These are phyloP conservation scores for Aspergillus sp. DNA, from an alignment of 2,329 filamentous ascomycete genomes.

Conservation along the genomic window DNA sequence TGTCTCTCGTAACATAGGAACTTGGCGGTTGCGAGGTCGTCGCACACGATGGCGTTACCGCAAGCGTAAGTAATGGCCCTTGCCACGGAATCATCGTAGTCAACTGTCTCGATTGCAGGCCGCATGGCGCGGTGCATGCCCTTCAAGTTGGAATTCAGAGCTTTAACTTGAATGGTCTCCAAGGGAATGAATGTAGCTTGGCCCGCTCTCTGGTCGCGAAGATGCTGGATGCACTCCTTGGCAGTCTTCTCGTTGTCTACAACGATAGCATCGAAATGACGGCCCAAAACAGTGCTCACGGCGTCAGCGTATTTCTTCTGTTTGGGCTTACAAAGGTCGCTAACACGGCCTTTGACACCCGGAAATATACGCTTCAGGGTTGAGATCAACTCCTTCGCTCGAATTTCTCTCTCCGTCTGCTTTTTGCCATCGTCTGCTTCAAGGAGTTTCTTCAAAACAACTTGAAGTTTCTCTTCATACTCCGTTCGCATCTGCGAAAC, in stretches of 20 bases:
- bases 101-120: conserved; percentile 92
- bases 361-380: conserved; percentile 88
- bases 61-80: conserved; percentile 94
- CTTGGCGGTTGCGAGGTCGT: conserved; percentile 81
- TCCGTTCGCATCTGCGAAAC: conserved; percentile 81
- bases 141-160: conserved; percentile 86
- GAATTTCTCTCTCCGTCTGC: conserved; percentile 77
- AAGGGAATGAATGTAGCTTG: conserved; percentile 94
- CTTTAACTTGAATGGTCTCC: conserved; percentile 94
- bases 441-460: conserved; percentile 74
- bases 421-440: conserved; percentile 83
- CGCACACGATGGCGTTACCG: conserved; percentile 91
- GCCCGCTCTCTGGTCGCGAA: conserved; percentile 83
- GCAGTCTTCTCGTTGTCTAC: conserved; percentile 95
- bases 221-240: conserved; percentile 88
- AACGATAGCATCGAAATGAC: conserved; percentile 90
- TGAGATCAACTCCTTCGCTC: conserved; percentile 78
- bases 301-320: conserved; percentile 96
- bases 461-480: conserved; percentile 85
- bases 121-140: conserved; percentile 80
- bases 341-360: conserved; percentile 85
- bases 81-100: conserved; percentile 84
- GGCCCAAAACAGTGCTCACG: conserved; percentile 85
- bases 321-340: conserved; percentile 91
- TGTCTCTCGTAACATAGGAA: conserved; percentile 82